Evolutionary conservation across 257 asterid genomes (phyloP).

Genomic region (Lycium barbarum): DNA sequence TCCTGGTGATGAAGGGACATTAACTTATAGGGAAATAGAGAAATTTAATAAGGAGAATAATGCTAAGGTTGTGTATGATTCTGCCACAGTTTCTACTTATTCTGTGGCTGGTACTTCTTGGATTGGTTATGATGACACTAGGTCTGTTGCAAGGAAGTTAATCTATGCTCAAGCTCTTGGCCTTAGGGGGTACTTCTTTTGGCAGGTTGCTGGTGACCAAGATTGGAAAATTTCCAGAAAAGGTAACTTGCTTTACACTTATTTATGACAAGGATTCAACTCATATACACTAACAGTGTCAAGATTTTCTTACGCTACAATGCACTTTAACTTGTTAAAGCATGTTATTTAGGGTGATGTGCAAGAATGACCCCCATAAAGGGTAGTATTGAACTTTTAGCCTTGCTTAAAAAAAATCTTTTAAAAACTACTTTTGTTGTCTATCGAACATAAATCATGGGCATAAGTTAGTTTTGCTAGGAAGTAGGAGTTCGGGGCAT

Average conservation of each 20-base stretch:
- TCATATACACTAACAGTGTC: background rate
- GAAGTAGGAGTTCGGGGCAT: background rate
- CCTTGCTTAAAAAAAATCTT: too few species aligned
- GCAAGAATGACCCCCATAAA: background rate
- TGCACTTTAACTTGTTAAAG: background rate
- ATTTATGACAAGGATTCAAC: background rate
- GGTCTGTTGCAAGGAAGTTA: slow-evolving; percentile 49
- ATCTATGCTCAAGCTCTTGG: slow-evolving; percentile 54
- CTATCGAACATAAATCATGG: background rate
- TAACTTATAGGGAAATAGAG: slow-evolving; percentile 65
- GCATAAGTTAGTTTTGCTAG: background rate
- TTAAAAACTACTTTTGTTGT: too few species aligned
- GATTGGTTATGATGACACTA: slow-evolving; percentile 79
- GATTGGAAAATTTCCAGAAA: slow-evolving; percentile 61
- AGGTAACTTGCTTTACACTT: slow-evolving; percentile 44
- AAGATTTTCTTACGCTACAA: background rate
- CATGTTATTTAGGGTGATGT: background rate
- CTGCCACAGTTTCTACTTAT: slow-evolving; percentile 59
- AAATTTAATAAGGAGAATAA: slow-evolving; percentile 53
- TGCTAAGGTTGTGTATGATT: slow-evolving; percentile 62
- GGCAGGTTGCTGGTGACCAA: slow-evolving; percentile 72
- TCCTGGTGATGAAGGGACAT: slow-evolving; percentile 47
- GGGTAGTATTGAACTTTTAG: too few species aligned
- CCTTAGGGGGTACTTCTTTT: slow-evolving; percentile 79
- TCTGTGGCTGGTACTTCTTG: slow-evolving; percentile 68